phyloP scores from a whole-genome alignment of 306 rosid species.

The Sicyos baderoa region DNA sequence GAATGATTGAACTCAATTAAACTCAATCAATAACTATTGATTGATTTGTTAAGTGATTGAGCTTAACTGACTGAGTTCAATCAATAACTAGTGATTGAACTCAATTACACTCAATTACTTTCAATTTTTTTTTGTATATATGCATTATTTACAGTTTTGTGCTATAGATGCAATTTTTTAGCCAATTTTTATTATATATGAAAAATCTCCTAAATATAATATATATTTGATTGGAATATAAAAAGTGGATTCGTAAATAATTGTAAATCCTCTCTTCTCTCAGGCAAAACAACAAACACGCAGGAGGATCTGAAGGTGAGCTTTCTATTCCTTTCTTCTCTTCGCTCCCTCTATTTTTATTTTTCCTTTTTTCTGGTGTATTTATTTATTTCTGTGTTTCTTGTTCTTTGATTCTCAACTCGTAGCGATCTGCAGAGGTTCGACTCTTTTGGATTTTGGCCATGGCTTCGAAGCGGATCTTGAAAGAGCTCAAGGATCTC shows the following conservation, averaged over 20 bases:
- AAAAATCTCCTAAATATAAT: too few relatives aligned
- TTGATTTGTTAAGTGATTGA: too few relatives aligned
- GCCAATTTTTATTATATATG: too few relatives aligned
- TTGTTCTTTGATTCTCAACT: not conserved
- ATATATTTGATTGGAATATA: slow-evolving; percentile 1
- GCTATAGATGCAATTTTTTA: too few relatives aligned
- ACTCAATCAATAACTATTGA: too few relatives aligned
- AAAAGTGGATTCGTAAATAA: slow-evolving; percentile 13
- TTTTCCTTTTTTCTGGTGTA: not conserved
- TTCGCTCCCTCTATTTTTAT: not conserved
- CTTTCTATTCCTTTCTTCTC: not conserved
- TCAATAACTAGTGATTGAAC: too few relatives aligned
- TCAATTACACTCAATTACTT: too few relatives aligned
- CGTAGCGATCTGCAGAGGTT: slow-evolving; percentile 5
- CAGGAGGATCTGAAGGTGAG: slow-evolving; percentile 21
- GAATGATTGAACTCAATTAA: too few relatives aligned
- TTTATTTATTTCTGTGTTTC: not conserved
- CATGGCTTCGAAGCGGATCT: slow-evolving; percentile 54
- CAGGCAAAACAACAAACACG: slow-evolving; percentile 18
- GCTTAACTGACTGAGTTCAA: too few relatives aligned
- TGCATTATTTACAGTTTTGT: too few relatives aligned
- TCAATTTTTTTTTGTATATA: too few relatives aligned
- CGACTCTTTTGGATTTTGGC: slow-evolving; percentile 18
- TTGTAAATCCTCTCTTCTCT: slow-evolving; percentile 16
- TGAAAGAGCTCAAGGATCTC: slow-evolving; percentile 22